Evolutionary conservation across 2,329 filamentous ascomycete genomes (phyloP), one percentile per base, ranked within the genome.

Genomic region (Cercospora canescens): DNA sequence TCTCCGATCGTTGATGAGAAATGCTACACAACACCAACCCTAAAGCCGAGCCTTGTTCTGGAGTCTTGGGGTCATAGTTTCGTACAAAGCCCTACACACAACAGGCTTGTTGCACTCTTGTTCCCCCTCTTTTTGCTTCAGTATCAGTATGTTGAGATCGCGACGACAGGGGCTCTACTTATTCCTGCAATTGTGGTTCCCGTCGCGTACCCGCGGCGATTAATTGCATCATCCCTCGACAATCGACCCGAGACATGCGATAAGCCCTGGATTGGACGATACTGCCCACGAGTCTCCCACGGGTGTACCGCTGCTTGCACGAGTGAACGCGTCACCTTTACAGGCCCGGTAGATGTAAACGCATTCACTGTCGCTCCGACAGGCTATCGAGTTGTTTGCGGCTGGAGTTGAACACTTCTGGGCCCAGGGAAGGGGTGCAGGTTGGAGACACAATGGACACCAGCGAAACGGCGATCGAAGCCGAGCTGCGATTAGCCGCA

Each of bases 381-480:
- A 52, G 21, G 45, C 45, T 24, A 21, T n/a, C 24, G 28, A 16
- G 11, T 16, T 16, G 21, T 24, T 12, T 26, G 24, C 45, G 45
- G 26, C 21, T 52, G 45, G 14, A 52, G 24, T n/a, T 2, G 6
- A 28, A 28, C 3, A 4, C 24, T 30, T 8, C 12, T 52, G 14
- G 12, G 24, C 16, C 2, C 24, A 14, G 14, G 16, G 21, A 52
- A 52, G 24, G 45, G 45, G 45, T 28, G 24, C 24, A 11, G 28
- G 24, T 6, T 35, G 9, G 8, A 45, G 18, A 59, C 60, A 60
- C 30, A 18, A 76, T 76, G 74, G 75, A 77, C 55, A 72, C 69
- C 63, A 70, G 68, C 26, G 76, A 77, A 24, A 69, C 70, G n/a
- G 75, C 70, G 8, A 71, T 78, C 62, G 74, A 76, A 59, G 76